A percentile compares a stretch with the other conserved stretches of the same genome.
phyloP scores from a whole-genome alignment of 2,329 filamentous ascomycete genomes.

The Tricladium varicosporioides region DNA sequence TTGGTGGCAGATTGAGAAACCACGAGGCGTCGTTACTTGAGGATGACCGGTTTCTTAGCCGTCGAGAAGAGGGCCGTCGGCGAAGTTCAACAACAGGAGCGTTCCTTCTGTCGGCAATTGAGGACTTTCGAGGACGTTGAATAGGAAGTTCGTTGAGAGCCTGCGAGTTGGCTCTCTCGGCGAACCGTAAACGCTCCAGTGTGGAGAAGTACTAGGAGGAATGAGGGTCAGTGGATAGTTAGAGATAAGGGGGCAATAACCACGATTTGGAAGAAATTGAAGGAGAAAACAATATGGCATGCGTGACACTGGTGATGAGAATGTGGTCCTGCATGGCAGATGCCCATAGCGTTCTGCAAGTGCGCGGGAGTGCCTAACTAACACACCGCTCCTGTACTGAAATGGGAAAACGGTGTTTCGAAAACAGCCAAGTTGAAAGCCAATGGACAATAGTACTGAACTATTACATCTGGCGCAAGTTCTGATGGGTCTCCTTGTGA shows the following conservation, averaged over 20 bases:
- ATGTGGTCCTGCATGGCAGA: conserved; percentile 5
- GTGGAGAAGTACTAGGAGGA: conserved; percentile 66
- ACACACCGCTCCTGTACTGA: conserved; percentile 9
- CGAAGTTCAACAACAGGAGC: conserved; percentile 26
- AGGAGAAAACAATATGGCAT: background rate
- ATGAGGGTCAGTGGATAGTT: background rate
- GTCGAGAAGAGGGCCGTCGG: conserved; percentile 25
- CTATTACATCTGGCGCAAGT: background rate
- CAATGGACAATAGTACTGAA: background rate
- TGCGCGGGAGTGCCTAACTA: conserved; percentile 4
- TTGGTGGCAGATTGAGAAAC: conserved; percentile 69
- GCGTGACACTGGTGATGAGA: conserved; percentile 5
- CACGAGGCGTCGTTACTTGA: conserved; percentile 61
- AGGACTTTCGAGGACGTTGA: conserved; percentile 25
- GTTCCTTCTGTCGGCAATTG: conserved; percentile 29
- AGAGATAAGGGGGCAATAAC: background rate
- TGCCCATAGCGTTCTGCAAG: conserved; percentile 16
- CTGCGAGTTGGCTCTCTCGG: conserved; percentile 44
- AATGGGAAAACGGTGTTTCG: conserved; percentile 2
- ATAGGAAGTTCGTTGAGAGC: conserved; percentile 31
- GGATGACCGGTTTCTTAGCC: conserved; percentile 33
- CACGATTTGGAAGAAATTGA: background rate
- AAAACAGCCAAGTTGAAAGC: background rate
- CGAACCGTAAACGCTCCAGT: conserved; percentile 67
- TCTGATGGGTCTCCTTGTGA: background rate